A percentile compares a stretch with the other conserved stretches of the same genome.
phyloP scores from a whole-genome alignment of 192 early-diverging fungal genomes.

The Coemansia sp. region DNA sequence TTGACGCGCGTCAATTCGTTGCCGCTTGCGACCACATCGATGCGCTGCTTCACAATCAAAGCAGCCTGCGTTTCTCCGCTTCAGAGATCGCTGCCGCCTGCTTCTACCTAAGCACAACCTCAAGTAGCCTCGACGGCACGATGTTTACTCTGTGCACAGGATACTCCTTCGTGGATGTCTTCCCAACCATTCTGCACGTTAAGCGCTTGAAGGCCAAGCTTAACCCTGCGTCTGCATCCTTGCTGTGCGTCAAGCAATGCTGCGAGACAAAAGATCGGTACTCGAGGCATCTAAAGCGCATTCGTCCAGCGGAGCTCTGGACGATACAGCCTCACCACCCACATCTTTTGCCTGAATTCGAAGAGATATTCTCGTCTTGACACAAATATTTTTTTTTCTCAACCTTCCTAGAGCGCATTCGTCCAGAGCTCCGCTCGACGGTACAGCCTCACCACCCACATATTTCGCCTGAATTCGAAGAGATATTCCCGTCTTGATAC shows the following conservation, averaged over 20 bases:
- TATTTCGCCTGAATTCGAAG: slow-evolving; percentile 42
- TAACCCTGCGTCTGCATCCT: slow-evolving; percentile 8
- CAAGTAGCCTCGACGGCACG: slow-evolving; percentile 27
- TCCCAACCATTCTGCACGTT: slow-evolving; percentile 29
- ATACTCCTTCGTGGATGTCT: slow-evolving; percentile 21
- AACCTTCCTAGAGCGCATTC: slow-evolving; percentile 35
- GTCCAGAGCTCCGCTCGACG: slow-evolving; percentile 48
- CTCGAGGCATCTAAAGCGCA: slow-evolving; percentile 25
- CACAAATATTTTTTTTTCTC: too few relatives aligned
- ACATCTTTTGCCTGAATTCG: slow-evolving; percentile 46
- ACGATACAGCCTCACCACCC: slow-evolving; percentile 49
- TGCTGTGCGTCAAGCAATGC: slow-evolving; percentile 32
- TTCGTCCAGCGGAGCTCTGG: slow-evolving; percentile 49
- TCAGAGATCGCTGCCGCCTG: slow-evolving; percentile 51
- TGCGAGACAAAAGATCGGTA: slow-evolving; percentile 33
- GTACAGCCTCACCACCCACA: slow-evolving; percentile 50
- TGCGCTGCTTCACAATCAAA: slow-evolving; percentile 41
- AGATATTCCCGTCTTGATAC: slow-evolving; percentile 15
- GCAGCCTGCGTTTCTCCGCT: slow-evolving; percentile 23
- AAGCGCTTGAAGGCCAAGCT: slow-evolving; percentile 25
- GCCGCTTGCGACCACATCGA: slow-evolving; percentile 47
- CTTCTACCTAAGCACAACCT: slow-evolving; percentile 43
- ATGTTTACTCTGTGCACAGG: slow-evolving; percentile 42
- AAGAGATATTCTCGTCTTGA: slow-evolving; percentile 14
- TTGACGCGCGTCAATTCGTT: slow-evolving; percentile 26